Evolutionary conservation across 176 grass and related monocot species (phyloP).

Genomic region (Avena atlantica): DNA sequence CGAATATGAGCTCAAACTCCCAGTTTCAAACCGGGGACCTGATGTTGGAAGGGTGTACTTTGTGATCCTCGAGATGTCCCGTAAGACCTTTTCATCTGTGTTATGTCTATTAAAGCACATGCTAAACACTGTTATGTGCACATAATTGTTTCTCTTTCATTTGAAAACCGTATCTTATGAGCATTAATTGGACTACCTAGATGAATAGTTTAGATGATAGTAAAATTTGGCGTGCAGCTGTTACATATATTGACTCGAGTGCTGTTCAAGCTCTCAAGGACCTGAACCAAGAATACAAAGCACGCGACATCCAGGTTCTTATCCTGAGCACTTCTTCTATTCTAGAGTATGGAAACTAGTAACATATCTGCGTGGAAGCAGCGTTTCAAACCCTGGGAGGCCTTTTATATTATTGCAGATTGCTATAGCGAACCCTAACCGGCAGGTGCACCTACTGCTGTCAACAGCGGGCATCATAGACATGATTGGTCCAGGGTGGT

Average conservation of each 20-base stretch:
- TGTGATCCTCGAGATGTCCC: slow-evolving; percentile 96
- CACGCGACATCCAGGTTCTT: slow-evolving; percentile 79
- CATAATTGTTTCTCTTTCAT: slow-evolving; percentile 1
- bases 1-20: slow-evolving; percentile 82
- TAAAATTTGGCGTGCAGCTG: slow-evolving; percentile 59
- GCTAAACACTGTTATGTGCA: not conserved
- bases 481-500: slow-evolving; percentile 79
- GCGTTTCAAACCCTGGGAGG: slow-evolving; percentile 3
- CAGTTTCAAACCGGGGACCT: slow-evolving; percentile 68
- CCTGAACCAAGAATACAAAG: slow-evolving; percentile 84
- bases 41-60: slow-evolving; percentile 87
- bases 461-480: slow-evolving; percentile 76
- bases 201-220: slow-evolving; percentile 33
- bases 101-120: not conserved
- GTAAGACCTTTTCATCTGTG: slow-evolving; percentile 55
- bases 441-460: slow-evolving; percentile 78
- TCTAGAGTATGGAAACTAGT: slow-evolving; percentile 4
- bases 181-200: not conserved
- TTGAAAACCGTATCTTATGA: slow-evolving; percentile 6
- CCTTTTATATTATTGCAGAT: slow-evolving; percentile 58
- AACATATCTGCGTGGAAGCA: slow-evolving; percentile 6
- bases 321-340: not conserved
- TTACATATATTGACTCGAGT: slow-evolving; percentile 93
- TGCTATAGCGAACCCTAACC: slow-evolving; percentile 84
- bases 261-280: slow-evolving; percentile 98